A percentile compares a stretch with the other conserved stretches of the same genome.
Conservation (phyloP, 768 basidiomycete genomes). For the Candolleomyces efflorescens region DNA sequence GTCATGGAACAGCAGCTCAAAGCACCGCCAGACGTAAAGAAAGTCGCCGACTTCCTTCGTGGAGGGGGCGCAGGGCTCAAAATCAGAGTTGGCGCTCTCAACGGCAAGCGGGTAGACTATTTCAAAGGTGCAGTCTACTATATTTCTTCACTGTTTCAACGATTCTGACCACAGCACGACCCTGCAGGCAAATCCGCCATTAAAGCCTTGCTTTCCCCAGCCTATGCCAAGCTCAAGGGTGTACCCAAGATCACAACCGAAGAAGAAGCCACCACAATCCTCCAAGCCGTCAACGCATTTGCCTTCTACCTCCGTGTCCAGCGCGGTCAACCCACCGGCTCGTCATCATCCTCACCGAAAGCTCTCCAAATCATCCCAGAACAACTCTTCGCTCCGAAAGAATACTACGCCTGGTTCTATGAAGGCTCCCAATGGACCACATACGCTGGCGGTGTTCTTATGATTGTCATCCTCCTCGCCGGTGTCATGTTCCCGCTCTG, state of each 20-base stretch:
- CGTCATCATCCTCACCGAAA: conserved; percentile 73
- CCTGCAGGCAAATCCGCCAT: conserved; percentile 83
- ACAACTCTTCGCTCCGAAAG: conserved; percentile 71
- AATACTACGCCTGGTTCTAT: conserved; percentile 97
- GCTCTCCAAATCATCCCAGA: conserved; percentile 75
- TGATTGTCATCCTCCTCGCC: conserved; percentile 92
- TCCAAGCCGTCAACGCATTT: conserved; percentile 69
- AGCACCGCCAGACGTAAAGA: conserved; percentile 76
- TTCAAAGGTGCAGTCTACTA: conserved; percentile 81
- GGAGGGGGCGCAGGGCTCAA: conserved; percentile 86
- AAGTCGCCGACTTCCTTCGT: conserved; percentile 83
- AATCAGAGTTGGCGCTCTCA: conserved; percentile 82
- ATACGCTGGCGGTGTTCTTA: conserved; percentile 82
- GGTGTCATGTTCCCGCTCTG: conserved; percentile 99
- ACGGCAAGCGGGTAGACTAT: conserved; percentile 94
- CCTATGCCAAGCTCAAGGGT: conserved; percentile 85
- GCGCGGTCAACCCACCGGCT: conserved; percentile 62
- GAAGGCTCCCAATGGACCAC: conserved; percentile 93
- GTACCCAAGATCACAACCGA: conserved; percentile 72
- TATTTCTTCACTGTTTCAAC: background rate
- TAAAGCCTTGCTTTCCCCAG: conserved; percentile 87
- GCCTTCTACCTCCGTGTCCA: conserved; percentile 94
- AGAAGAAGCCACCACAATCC: conserved; percentile 63
- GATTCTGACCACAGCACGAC: no score
- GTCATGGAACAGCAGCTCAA: conserved; percentile 69